Percentiles rank a stretch among this genome's conserved stretches.
These are phyloP conservation scores for Collybia mongolica DNA, from an alignment of 768 basidiomycete species.

Conservation along the genomic window DNA sequence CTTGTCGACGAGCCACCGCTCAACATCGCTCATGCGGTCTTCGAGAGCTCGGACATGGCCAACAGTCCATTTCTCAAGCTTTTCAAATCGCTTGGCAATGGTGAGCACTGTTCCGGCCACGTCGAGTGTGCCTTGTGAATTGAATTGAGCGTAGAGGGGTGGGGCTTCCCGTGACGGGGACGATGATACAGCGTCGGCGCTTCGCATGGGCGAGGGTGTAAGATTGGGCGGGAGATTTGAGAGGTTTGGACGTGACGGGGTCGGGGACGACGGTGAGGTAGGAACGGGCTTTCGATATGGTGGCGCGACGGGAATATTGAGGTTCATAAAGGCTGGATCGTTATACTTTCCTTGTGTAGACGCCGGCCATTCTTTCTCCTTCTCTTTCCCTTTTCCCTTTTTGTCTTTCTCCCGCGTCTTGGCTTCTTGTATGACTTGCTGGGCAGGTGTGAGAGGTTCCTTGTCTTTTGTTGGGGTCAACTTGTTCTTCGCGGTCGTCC, in stretches of 20 bases:
- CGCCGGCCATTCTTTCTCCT: conserved; percentile 56
- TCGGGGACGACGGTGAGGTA: conserved; percentile 61
- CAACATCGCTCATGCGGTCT: conserved; percentile 90
- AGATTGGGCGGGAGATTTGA: conserved; percentile 54
- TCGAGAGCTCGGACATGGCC: conserved; percentile 88
- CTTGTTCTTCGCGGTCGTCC: conserved; percentile 69
- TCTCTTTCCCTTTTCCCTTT: conserved; percentile 45
- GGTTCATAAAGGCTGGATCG: conserved; percentile 59
- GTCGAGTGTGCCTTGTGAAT: conserved; percentile 68
- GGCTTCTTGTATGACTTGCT: conserved; percentile 75
- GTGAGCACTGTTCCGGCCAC: conserved; percentile 70
- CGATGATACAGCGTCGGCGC: conserved; percentile 35
- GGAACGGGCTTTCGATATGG: conserved; percentile 46
- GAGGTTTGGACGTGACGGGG: conserved; percentile 52
- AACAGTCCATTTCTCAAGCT: conserved; percentile 88
- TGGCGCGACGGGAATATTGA: conserved; percentile 41
- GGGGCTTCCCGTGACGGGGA: conserved; percentile 60
- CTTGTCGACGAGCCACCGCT: conserved; percentile 84
- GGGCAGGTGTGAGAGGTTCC: conserved; percentile 77
- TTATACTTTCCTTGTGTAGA: conserved; percentile 47
- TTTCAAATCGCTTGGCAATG: conserved; percentile 82
- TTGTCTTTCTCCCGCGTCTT: conserved; percentile 64
- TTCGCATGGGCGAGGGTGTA: conserved; percentile 64
- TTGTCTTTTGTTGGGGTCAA: conserved; percentile 79
- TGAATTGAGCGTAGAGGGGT: conserved; percentile 79